Percentiles rank a stretch among this genome's conserved stretches.
Conservation (phyloP, 805 yeast genomes). For the Starmerella lactis-condensi region DNA sequence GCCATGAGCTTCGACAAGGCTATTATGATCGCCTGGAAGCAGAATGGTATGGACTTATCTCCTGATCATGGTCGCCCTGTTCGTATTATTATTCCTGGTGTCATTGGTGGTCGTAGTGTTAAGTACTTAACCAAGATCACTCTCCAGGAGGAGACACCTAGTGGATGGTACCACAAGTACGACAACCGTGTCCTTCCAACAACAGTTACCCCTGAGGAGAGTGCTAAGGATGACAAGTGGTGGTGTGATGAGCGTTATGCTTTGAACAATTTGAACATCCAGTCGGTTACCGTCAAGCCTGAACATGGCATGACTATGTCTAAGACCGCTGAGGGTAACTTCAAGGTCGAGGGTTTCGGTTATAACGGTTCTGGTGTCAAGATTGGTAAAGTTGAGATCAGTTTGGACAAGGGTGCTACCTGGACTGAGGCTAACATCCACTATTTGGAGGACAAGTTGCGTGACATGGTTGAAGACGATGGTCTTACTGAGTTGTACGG, state of each 20-base stretch:
- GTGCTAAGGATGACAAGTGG: slow-evolving; percentile 21
- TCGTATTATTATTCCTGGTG: slow-evolving; percentile 25
- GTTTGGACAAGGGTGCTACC: slow-evolving; percentile 21
- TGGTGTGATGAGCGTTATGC: slow-evolving; percentile 27
- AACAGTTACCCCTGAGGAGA: slow-evolving; percentile 23
- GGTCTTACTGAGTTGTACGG: slow-evolving; percentile 22
- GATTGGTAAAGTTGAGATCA: slow-evolving; percentile 23
- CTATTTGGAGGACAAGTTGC: slow-evolving; percentile 23
- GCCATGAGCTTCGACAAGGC: slow-evolving; percentile 22
- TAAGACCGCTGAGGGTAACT: slow-evolving; percentile 8
- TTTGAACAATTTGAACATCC: slow-evolving; percentile 23
- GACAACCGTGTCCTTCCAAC: slow-evolving; percentile 26
- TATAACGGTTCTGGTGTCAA: slow-evolving; percentile 25
- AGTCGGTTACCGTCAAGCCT: slow-evolving; percentile 23
- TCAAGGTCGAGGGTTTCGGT: slow-evolving; percentile 22
- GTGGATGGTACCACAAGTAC: slow-evolving; percentile 25
- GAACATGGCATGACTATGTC: slow-evolving; percentile 18
- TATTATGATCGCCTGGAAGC: slow-evolving; percentile 23
- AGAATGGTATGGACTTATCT: slow-evolving; percentile 22
- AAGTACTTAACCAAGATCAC: slow-evolving; percentile 23
- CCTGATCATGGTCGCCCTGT: slow-evolving; percentile 26
- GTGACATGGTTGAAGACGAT: slow-evolving; percentile 15
- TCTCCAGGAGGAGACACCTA: slow-evolving; percentile 22
- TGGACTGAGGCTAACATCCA: slow-evolving; percentile 21
- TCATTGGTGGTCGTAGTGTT: slow-evolving; percentile 27